Conservation (phyloP, 345 rosid genomes). For the Gossypium longicalyx region DNA sequence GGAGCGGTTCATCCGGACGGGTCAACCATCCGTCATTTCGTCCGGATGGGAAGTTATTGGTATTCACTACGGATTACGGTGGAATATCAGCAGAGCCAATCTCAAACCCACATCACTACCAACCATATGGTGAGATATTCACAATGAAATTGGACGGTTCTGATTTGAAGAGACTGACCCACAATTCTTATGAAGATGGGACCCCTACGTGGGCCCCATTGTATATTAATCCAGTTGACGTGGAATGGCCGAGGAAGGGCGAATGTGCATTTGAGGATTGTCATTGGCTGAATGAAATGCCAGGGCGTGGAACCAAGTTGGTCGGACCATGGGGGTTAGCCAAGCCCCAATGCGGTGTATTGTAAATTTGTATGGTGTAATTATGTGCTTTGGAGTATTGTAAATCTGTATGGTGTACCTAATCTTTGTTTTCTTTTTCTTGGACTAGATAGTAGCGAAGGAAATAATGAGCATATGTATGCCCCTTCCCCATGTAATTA, state of each 20-base stretch:
- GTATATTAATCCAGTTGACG: constrained; percentile 46
- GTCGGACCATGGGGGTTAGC: background rate
- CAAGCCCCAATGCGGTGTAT: constrained; percentile 5
- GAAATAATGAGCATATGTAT: background rate
- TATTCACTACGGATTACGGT: constrained; percentile 68
- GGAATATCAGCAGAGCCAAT: constrained; percentile 90
- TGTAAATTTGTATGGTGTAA: background rate
- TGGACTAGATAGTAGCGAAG: background rate
- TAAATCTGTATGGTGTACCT: background rate
- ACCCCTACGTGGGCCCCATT: constrained; percentile 71
- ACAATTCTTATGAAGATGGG: constrained; percentile 84
- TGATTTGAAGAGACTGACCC: constrained; percentile 64
- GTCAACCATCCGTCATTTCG: constrained; percentile 74
- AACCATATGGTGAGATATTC: constrained; percentile 86
- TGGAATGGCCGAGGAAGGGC: constrained; percentile 33
- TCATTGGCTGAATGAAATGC: constrained; percentile 61
- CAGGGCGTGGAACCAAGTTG: background rate
- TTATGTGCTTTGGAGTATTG: background rate
- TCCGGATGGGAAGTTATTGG: constrained; percentile 67
- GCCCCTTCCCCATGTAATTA: too few relatives aligned
- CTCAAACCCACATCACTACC: constrained; percentile 76
- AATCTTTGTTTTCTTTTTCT: background rate
- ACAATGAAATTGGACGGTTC: constrained; percentile 70
- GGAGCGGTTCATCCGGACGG: constrained; percentile 69
- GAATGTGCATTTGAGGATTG: constrained; percentile 68